Percentiles rank a stretch among this genome's conserved stretches.
phyloP scores from a whole-genome alignment of 257 asterid genomes.

The Coffea canephora region DNA sequence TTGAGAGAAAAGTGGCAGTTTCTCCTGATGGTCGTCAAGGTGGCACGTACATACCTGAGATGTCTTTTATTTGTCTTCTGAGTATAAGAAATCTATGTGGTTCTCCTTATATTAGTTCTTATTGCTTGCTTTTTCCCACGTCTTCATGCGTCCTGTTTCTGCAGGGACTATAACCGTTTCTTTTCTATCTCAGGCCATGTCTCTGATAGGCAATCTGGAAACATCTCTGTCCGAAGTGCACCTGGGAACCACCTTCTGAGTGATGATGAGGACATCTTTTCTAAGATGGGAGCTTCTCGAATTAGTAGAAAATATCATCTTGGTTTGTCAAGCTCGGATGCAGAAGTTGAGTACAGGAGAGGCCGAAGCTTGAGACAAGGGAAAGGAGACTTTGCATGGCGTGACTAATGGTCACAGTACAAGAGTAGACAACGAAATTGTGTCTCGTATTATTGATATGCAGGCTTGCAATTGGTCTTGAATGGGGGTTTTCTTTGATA shows the following conservation, averaged over 20 bases:
- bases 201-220: slow-evolving; percentile 43
- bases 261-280: slow-evolving; percentile 64
- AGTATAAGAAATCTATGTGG: background rate
- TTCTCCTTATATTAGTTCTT: background rate
- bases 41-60: slow-evolving; percentile 13
- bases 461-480: slow-evolving; percentile 26
- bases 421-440: slow-evolving; percentile 3
- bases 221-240: slow-evolving; percentile 35
- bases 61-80: background rate
- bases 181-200: slow-evolving; percentile 43
- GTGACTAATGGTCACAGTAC: slow-evolving; percentile 21
- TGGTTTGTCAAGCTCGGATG: slow-evolving; percentile 82
- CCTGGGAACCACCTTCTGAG: slow-evolving; percentile 43
- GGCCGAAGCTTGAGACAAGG: slow-evolving; percentile 81
- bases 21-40: slow-evolving; percentile 41
- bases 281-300: slow-evolving; percentile 55
- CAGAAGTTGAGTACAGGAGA: slow-evolving; percentile 88
- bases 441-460: slow-evolving; percentile 26
- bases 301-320: slow-evolving; percentile 50
- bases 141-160: background rate
- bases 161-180: background rate
- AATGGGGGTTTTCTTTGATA: slow-evolving; percentile 25
- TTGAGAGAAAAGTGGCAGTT: slow-evolving; percentile 23
- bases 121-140: background rate
- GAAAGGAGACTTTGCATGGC: slow-evolving; percentile 41